Evolutionary conservation across 345 rosid species (phyloP).

Genomic region (Salix arbutifolia): DNA sequence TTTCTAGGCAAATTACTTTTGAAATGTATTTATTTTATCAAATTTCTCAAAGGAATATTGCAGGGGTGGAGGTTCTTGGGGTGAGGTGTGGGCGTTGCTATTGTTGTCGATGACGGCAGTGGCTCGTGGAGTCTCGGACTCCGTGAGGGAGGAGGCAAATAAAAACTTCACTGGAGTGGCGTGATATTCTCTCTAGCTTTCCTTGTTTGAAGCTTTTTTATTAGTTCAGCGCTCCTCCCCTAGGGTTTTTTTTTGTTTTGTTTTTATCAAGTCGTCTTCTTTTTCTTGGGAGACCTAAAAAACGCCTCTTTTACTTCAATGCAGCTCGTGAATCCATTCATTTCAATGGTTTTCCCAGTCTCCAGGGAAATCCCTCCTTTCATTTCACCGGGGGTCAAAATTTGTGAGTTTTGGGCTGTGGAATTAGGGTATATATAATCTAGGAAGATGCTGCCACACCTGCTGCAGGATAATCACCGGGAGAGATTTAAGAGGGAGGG

Average conservation of each 20-base stretch:
- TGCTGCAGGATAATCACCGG: slow-evolving; percentile 2
- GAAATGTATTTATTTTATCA: neutral
- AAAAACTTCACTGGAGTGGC: slow-evolving; percentile 36
- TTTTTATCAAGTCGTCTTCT: neutral
- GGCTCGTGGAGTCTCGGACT: slow-evolving; percentile 66
- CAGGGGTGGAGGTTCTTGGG: neutral
- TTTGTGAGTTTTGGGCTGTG: slow-evolving; percentile 2
- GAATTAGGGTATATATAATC: neutral
- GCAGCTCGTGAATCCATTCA: slow-evolving; percentile 9
- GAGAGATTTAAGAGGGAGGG: neutral
- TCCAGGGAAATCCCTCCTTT: neutral
- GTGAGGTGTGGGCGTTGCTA: too few relatives aligned
- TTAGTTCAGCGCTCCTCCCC: neutral
- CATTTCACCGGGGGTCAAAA: neutral
- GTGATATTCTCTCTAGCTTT: slow-evolving; percentile 38
- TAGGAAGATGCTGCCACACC: slow-evolving; percentile 7
- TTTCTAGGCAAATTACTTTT: slow-evolving; percentile 24
- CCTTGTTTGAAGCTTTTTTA: neutral
- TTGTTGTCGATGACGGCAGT: slow-evolving; percentile 34
- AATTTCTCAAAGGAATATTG: neutral
- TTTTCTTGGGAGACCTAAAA: neutral
- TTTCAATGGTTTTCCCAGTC: neutral
- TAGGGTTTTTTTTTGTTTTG: neutral
- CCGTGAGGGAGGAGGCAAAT: slow-evolving; percentile 23
- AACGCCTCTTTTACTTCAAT: neutral